Conservation (phyloP, 768 basidiomycete species). For the Saitozyma sp. region DNA sequence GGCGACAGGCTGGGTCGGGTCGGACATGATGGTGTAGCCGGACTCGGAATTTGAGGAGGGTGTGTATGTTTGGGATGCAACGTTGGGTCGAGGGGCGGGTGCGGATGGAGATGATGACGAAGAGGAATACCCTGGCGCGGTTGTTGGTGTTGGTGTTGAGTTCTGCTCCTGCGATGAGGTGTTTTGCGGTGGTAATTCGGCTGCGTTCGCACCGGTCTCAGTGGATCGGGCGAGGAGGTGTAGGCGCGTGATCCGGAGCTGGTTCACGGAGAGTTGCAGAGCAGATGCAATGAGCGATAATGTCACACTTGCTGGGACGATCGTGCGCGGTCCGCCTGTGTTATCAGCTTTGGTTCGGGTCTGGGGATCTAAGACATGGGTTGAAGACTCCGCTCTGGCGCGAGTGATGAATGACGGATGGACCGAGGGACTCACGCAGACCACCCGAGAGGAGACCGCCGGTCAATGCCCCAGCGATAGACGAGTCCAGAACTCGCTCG, state of each 20-base stretch:
- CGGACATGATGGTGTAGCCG: background rate
- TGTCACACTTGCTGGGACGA: constrained; percentile 64
- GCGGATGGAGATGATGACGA: too few relatives aligned
- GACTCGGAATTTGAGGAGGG: background rate
- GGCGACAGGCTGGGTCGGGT: constrained; percentile 3
- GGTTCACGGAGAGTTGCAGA: constrained; percentile 71
- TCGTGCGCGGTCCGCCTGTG: constrained; percentile 65
- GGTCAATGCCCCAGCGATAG: constrained; percentile 68
- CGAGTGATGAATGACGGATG: background rate
- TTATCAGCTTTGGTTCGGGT: too few relatives aligned
- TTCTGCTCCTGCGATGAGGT: too few relatives aligned
- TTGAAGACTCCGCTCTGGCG: background rate
- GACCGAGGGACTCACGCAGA: constrained; percentile 5
- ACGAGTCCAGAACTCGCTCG: constrained; percentile 67
- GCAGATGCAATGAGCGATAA: constrained; percentile 62
- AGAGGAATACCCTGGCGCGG: too few relatives aligned
- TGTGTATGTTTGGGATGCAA: background rate
- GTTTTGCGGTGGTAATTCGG: background rate
- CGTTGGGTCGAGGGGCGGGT: background rate
- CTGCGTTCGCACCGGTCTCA: constrained; percentile 4
- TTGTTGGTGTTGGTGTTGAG: too few relatives aligned
- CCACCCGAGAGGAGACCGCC: constrained; percentile 62
- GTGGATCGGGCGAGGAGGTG: constrained; percentile 55
- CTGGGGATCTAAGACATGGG: too few relatives aligned
- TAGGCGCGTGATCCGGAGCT: constrained; percentile 64